These are phyloP conservation scores for Globisporangium cystogenes DNA, from an alignment of 352 stramenopile species.

Conservation along the genomic window DNA sequence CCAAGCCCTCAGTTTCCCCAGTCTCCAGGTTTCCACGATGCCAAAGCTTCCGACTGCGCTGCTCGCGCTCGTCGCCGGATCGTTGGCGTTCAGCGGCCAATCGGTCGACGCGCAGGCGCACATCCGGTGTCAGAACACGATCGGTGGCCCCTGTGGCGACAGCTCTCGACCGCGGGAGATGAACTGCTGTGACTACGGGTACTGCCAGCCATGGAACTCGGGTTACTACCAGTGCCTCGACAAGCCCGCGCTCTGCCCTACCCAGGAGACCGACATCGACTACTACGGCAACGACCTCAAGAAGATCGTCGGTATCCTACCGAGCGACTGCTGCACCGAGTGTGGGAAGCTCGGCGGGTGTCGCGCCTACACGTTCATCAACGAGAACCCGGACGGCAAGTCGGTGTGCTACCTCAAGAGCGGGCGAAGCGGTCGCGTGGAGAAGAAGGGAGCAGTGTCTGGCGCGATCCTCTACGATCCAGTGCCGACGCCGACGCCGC, in stretches of 20 bases:
- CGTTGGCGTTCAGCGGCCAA: neutral
- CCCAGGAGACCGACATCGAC: slow-evolving; percentile 39
- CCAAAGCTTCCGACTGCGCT: neutral
- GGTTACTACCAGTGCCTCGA: slow-evolving; percentile 51
- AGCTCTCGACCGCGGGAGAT: slow-evolving; percentile 19
- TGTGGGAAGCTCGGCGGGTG: slow-evolving; percentile 34
- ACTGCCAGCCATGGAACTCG: slow-evolving; percentile 59
- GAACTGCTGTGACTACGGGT: slow-evolving; percentile 37
- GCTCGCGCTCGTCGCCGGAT: neutral
- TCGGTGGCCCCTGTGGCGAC: slow-evolving; percentile 34
- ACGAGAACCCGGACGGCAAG: slow-evolving; percentile 39
- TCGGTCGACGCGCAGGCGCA: slow-evolving; percentile 18
- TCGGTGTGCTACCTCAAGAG: slow-evolving; percentile 50
- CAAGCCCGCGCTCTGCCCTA: slow-evolving; percentile 25
- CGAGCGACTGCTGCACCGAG: slow-evolving; percentile 29
- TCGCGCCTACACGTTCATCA: slow-evolving; percentile 53
- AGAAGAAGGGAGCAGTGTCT: slow-evolving; percentile 37
- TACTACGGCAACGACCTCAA: slow-evolving; percentile 43
- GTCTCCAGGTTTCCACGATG: neutral
- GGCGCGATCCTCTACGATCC: slow-evolving; percentile 4
- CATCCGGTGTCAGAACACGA: slow-evolving; percentile 41
- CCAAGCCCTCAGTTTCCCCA: neutral
- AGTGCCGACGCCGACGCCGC: neutral
- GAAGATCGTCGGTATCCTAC: slow-evolving; percentile 28
- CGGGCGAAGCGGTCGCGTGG: slow-evolving; percentile 8